Base-by-base conservation (phyloP, 441 rosid species). In the Cnidoscolus chayamansa region DNA sequence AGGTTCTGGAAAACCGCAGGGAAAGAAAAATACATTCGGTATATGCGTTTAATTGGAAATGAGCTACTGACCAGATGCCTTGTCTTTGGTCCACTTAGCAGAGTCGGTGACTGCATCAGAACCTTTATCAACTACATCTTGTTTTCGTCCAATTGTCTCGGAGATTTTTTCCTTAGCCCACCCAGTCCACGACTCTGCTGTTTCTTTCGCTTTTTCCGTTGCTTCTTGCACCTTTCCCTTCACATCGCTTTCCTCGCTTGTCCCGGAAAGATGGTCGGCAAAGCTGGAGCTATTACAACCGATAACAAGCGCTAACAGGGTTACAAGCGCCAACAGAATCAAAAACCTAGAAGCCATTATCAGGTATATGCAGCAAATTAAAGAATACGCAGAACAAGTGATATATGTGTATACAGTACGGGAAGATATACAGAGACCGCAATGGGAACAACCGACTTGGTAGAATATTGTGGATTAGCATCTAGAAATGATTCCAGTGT, bases 131-230 rank as follows among this genome's bases (percentile, higher is more conserved):
- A 79, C 40, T 1, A 81, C 89, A 16, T 84, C 87, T 15, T 77
- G 85, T 67, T 83, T 88, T 11, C 85, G 67, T 68, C 91, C 88
- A 17, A 85, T 60, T 2, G 84, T 83, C 66, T 67, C 81, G 0
- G 89, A 73, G 32, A 83, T 65, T 75, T 85, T 88, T 74, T 84
- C 95, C 78, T 88, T 88, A 0, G 91, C 89, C 93, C 95, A 86
- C 45, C 70, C 88, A 0, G 86, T 76, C 93, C 91, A 90, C 0
- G 93, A 77, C 60, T 81, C 88, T 0, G 85, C 37, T 10, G 65
- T 80, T 32, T 79, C 85, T 43, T 80, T 81, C n/a, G 68, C 76
- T 47, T 61, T 57, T 35, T 68, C 11, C 0, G 17, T 9, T 30
- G 60, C 48, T 0, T 35, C 50, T 30, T 13, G 7, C 11, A 13